phyloP scores from a whole-genome alignment of 2,329 filamentous ascomycete species.

The Rosellinia necatrix region DNA sequence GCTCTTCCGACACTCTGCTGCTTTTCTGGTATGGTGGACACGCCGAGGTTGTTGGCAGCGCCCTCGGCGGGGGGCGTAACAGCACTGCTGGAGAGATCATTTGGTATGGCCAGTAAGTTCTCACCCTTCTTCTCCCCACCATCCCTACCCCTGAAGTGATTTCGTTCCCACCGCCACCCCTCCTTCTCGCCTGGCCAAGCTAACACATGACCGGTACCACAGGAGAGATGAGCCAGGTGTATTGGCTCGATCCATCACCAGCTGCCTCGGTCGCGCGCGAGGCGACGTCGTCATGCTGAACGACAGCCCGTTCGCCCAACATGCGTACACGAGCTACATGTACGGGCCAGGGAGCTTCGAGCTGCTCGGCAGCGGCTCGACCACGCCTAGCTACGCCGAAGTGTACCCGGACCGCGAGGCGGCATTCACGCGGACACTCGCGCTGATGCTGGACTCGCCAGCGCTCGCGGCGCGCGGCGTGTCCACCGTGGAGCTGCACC shows the following conservation, averaged over 20 bases:
- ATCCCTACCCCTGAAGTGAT: not conserved
- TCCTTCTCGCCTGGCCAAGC: not conserved
- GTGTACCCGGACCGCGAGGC: not conserved
- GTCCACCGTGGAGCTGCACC: slow-evolving; percentile 18
- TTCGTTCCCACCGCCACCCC: not conserved
- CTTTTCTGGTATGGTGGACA: slow-evolving; percentile 28
- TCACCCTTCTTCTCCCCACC: not conserved
- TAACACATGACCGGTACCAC: not conserved
- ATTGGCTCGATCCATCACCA: slow-evolving; percentile 10
- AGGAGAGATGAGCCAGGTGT: slow-evolving; percentile 19
- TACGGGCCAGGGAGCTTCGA: slow-evolving; percentile 19
- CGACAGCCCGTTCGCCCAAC: slow-evolving; percentile 24
- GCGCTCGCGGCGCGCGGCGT: slow-evolving; percentile 16
- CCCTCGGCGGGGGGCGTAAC: not conserved
- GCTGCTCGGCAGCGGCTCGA: slow-evolving; percentile 20
- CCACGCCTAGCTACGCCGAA: not conserved
- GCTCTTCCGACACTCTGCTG: slow-evolving; percentile 19
- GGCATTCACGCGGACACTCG: slow-evolving; percentile 21
- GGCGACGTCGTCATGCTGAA: slow-evolving; percentile 25
- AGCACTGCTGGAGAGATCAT: slow-evolving; percentile 6
- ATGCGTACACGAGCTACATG: slow-evolving; percentile 13
- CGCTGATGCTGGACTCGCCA: slow-evolving; percentile 22
- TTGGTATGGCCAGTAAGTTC: slow-evolving; percentile 27
- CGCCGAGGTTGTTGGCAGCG: slow-evolving; percentile 12
- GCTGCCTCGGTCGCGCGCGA: slow-evolving; percentile 9